Base-by-base conservation (phyloP, 176 grass and related monocot genomes). In the Thinopyrum elongatum region DNA sequence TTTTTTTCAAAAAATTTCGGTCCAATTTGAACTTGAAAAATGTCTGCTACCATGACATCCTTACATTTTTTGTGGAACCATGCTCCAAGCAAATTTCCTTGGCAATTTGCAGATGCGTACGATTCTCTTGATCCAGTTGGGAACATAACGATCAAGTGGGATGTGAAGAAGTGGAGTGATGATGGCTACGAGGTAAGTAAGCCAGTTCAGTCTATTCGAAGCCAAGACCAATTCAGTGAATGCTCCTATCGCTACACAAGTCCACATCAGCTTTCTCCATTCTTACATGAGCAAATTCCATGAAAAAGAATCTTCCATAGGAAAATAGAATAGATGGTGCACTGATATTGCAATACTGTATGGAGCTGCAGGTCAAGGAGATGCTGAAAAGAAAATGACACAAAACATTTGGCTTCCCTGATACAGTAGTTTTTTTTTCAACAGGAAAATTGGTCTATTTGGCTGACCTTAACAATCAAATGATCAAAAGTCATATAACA, bases 131-230 rank as follows among this genome's bases (percentile, higher is more conserved):
- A 97, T 88, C 94, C 94, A 8, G 92, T 79, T 68, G 94, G 94
- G 31, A 94, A 94, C 80, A 94, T 97, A 85, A 92, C 94, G 77
- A 92, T 97, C 70, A 97, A 97, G 66, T 97, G 94, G 94, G 94
- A 97, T 82, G 75, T 97, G 49, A 86, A 90, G 15, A 83, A 94
- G 80, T 97, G 94, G 94, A 94, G 71, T 80, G 1, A 66, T 73
- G 94, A 97, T 90, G 94, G 94, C 28, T 97, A 97, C 77, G 80
- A 80, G 28, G 94, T 97, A 89, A 94, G 92, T 85, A 38, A 77
- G 84, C 29, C 38, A 22, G 25, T 60, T 34, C 30, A 34, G 3
- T 59, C 25, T 78, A 17, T 65, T 39, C 79, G 8, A 77, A 78
- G 42, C 71, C 72, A 39, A 16, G 10, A 82, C 10, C 1, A 62